These are phyloP conservation scores for Neopestalotiopsis clavispora DNA, from an alignment of 2,329 filamentous ascomycete species.

Conservation along the genomic window DNA sequence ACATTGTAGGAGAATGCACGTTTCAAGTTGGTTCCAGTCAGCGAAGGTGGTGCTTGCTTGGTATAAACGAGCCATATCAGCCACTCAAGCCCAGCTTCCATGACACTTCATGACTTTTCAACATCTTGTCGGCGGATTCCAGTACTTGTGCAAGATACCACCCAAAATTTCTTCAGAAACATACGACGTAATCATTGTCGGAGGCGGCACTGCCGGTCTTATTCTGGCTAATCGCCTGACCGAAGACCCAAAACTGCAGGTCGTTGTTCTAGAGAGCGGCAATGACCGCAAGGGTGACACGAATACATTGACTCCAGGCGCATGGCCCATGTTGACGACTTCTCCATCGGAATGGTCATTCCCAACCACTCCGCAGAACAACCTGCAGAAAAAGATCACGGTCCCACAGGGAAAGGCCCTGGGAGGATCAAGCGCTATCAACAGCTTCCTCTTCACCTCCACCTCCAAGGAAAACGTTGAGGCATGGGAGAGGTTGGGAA, in stretches of 20 bases:
- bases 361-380: constrained; percentile 19
- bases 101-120: too few species aligned
- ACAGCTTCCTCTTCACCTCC: constrained; percentile 20
- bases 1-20: too few species aligned
- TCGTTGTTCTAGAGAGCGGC: constrained; percentile 3
- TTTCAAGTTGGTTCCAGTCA: too few species aligned
- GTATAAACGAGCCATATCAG: too few species aligned
- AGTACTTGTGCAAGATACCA: background rate
- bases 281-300: background rate
- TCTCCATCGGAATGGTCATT: constrained; percentile 20
- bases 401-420: constrained; percentile 20
- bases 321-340: constrained; percentile 14
- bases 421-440: constrained; percentile 24
- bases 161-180: background rate
- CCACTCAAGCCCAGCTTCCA: too few species aligned
- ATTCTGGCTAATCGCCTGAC: constrained; percentile 4
- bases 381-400: background rate
- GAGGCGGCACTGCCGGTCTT: constrained; percentile 1
- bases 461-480: constrained; percentile 19
- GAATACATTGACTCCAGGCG: constrained; percentile 12
- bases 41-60: too few species aligned
- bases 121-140: too few species aligned
- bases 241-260: constrained; percentile 2
- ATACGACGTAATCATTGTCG: background rate
- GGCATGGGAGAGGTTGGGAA: constrained; percentile 23